Base-by-base conservation (phyloP, 352 stramenopile genomes). In the Pythium insidiosum region DNA sequence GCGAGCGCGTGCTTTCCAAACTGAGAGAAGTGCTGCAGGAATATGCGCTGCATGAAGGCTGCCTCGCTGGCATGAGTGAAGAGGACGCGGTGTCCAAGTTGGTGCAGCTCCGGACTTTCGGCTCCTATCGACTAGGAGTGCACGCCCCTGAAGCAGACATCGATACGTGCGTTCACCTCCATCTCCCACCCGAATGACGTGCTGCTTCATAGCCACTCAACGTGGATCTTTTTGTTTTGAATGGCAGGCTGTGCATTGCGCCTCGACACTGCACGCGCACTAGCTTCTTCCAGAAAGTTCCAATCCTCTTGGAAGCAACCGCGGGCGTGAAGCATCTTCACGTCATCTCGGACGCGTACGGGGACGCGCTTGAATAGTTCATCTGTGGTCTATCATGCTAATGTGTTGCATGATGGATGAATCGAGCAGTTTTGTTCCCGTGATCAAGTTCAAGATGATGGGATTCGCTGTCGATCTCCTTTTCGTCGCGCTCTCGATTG, bases 391-490 rank as follows among this genome's bases (percentile, higher is more conserved):
- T 15, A 29, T 16, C 9, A 36, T 25, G 38, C 22, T 6, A 16
- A 2, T 35, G 43, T 22, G 18, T 13, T 41, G 43, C 11, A 25
- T 16, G 15, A 16, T 9, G 6, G 46, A 9, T 60, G 10, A 19
- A 33, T 20, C 9, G 24, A 15, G n/a, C 28, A 88, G 76, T 16
- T 92, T 84, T 33, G 76, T 92, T 29, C 92, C 94, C 0, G 84
- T 98, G 23, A 90, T 98, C 53, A 98, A 98, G 59, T 94, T 98
- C 72, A 83, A 84, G 43, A 69, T 98, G 23, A 65, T 95, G 21
- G 80, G 69, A 1, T 86, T 97, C 39, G 61, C 85, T 5, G 83
- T 98, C 35, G 93, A 98, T 56, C 61, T 98, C 38, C 70, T 98
- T 3, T 98, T 98, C 62, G 91, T 87, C 10, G 74, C 76, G 23